Evolutionary conservation across 1,139 yeast genomes (phyloP), one percentile per base, ranked within the genome.

Genomic region (Diutina mesorugosa): DNA sequence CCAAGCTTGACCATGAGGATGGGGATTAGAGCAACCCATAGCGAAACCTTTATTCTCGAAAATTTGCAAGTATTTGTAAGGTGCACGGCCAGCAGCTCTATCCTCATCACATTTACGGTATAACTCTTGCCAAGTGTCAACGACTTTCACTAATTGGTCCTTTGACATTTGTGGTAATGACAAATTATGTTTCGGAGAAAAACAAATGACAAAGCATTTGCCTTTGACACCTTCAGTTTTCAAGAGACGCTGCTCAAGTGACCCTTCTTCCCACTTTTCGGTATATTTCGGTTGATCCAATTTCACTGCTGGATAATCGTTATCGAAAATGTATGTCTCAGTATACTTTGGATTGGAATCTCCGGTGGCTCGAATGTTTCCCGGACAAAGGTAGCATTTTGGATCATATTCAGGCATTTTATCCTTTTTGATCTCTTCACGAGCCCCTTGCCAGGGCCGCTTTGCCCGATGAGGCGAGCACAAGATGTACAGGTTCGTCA

Each of bases 1-100:
- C 93, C 93, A 86, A 9, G 87, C 90, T 69, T 86, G 93, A 18
- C 84, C 84, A 64, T 86, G 93, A 14, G 91, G 91, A 66, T 86
- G 93, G 3, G 90, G 87, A 65, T 86, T 86, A 2, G 90, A 84
- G 65, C 91, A 86, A 47, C 93, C 91, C 93, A 86, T 86, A 7
- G 88, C 87, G 55, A 82, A 74, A 35, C 93, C 93, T 69, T 85
- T 86, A 67, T 86, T 86, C 65, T 86, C 93, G 65, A 86, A 86
- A 54, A 86, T 84, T 69, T 85, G 91, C 60, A 86, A 71, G 68
- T 86, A 85, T 60, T 75, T 76, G 66, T 68, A 79, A 32, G 85
- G 81, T 35, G 78, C 78, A 4, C 67, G 67, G 41, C 73, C 74
- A 5, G 65, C 66, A 9, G 61, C 57, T 0, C 81, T 74, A 57